phyloP scores from a whole-genome alignment of 2,329 filamentous ascomycete species.

The Arachnopeziza araneosa region DNA sequence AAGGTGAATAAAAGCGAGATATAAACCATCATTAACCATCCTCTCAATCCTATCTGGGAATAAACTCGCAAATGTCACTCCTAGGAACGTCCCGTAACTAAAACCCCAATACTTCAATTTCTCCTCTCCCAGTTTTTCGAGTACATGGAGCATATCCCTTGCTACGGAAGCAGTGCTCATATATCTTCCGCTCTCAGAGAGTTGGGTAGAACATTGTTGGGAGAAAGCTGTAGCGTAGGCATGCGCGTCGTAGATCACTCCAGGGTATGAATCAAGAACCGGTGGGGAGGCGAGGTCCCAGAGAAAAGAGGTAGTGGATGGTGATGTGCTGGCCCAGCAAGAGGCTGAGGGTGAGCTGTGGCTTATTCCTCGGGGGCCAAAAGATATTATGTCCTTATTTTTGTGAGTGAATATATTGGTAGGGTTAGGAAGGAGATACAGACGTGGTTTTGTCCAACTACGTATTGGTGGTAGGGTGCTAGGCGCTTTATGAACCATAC shows the following conservation, averaged over 20 bases:
- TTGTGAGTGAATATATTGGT: conserved; percentile 15
- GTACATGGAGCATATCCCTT: conserved; percentile 32
- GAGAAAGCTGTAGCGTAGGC: conserved; percentile 40
- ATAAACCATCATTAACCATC: conserved; percentile 31
- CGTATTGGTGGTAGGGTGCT: conserved; percentile 32
- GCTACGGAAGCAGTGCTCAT: conserved; percentile 28
- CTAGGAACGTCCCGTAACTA: conserved; percentile 43
- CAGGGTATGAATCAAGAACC: conserved; percentile 41
- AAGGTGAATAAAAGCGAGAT: conserved; percentile 35
- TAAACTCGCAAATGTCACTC: conserved; percentile 40
- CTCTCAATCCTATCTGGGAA: conserved; percentile 38
- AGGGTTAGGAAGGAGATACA: conserved; percentile 14
- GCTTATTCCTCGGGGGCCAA: conserved; percentile 45
- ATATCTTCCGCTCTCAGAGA: conserved; percentile 5
- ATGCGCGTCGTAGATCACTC: conserved; percentile 42
- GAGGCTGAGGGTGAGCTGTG: conserved; percentile 42
- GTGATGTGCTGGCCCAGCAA: conserved; percentile 36
- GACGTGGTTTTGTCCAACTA: conserved; percentile 43
- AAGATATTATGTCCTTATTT: conserved; percentile 43
- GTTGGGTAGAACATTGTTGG: conserved; percentile 33
- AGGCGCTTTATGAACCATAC: conserved; percentile 21
- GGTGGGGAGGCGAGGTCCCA: conserved; percentile 43
- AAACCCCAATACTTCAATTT: conserved; percentile 45
- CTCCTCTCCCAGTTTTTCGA: conserved; percentile 24
- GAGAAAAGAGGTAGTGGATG: conserved; percentile 14